Evolutionary conservation across 148 eudicot species (phyloP), one percentile per base, ranked within the genome.

Genomic region (Pharnaceum exiguum): DNA sequence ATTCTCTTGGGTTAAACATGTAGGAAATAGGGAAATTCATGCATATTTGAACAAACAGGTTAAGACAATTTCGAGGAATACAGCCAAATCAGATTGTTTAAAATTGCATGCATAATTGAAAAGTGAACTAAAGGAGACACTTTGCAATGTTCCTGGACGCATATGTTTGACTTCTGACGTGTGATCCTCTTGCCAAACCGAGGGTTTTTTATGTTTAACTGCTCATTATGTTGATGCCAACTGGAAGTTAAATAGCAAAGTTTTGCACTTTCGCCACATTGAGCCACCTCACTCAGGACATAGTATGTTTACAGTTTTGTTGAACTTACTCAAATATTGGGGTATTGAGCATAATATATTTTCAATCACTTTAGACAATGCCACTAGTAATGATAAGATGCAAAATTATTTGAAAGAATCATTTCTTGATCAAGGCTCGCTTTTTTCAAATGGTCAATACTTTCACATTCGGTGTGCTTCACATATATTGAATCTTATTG

Each of bases 341-440:
- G 48, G 55, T 17, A 60, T 69, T 27, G 61, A 61, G 10, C 25
- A 60, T 11, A 68, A 68, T 45, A 15, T 68, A 15, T 60, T 68
- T 36, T 60, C 66, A 2, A 11, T 68, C 2, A 68, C 72, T 10
- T 60, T 68, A 17, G 72, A 68, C n/a, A 60, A 60, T 42, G 59
- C 66, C 8, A 43, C 54, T 11, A 5, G 52, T 15, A 60, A 68
- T 57, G 58, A 52, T 18, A 30, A 21, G 9, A 63, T 51, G 39
- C 36, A 26, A 50, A 49, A 35, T 10, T 52, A 32, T 15, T 59
- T 69, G 22, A 44, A 19, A 22, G 22, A 13, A 0, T 46, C 28
- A 7, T 55, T 60, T 18, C 6, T 5, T 8, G 38, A 49, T 15
- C 11, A 28, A 2, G 51, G 57, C 31, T 3, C 35, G 4, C 54